These are phyloP conservation scores for Candida dubliniensis DNA, from an alignment of 1,139 yeast species.

Conservation along the genomic window DNA sequence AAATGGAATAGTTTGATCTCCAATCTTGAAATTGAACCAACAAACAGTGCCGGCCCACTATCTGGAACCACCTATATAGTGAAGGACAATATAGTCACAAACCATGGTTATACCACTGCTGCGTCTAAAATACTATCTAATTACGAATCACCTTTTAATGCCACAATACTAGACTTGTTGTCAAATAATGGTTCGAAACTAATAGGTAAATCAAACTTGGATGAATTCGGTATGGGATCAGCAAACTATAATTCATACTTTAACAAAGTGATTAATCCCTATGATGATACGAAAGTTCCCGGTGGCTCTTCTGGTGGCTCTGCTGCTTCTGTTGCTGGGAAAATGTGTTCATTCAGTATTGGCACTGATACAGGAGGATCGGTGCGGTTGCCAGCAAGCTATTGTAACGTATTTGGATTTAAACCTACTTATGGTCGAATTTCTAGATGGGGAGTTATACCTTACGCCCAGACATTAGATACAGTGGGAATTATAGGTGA, in stretches of 20 bases:
- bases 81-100: constrained; percentile 80
- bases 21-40: constrained; percentile 3
- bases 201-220: constrained; percentile 90
- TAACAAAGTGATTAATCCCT: constrained; percentile 75
- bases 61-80: constrained; percentile 20
- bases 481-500: constrained; percentile 83
- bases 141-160: constrained; percentile 76
- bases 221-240: constrained; percentile 98
- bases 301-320: constrained; percentile 98
- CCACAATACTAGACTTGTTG: constrained; percentile 68
- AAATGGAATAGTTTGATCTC: constrained; percentile 12
- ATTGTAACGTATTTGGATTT: constrained; percentile 80
- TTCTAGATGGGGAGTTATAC: constrained; percentile 87
- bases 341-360: constrained; percentile 59
- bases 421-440: constrained; percentile 92
- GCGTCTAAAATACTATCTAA: constrained; percentile 60
- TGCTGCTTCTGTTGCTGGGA: constrained; percentile 83
- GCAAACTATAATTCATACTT: constrained; percentile 55
- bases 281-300: constrained; percentile 43
- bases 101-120: constrained; percentile 68
- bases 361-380: constrained; percentile 99
- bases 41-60: constrained; percentile 3
- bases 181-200: constrained; percentile 49
- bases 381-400: constrained; percentile 86
- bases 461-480: constrained; percentile 93